Evolutionary conservation across 2,329 filamentous ascomycete species (phyloP), one percentile per base, ranked within the genome.

Genomic region (Chaetomium olivaceum): DNA sequence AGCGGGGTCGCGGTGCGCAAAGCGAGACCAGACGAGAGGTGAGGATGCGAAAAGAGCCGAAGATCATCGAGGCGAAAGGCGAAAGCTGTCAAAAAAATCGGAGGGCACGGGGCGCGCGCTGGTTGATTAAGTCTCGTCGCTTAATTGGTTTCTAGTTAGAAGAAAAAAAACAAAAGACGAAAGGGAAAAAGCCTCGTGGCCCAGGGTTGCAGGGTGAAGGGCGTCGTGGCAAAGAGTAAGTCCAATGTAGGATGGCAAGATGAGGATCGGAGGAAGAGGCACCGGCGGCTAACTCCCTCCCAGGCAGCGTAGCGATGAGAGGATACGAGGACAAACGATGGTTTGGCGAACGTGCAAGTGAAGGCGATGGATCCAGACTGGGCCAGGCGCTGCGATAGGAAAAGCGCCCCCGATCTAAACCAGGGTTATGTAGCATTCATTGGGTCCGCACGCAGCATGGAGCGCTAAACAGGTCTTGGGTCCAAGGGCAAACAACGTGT

Each of bases 261-360:
- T 21, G 51, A 61, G 58, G 33, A 58, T 54, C 52, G 63, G 63
- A 65, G 58, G 63, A 61, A 61, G 63, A 54, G 58, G 63, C 58
- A 48, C 63, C 63, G 63, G 63, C 58, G 46, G 31, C n/a, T 51
- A 58, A 43, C 25, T 58, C 16, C 39, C 16, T 2, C 19, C 9
- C 33, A 29, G 9, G 11, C 33, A 2, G 8, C 9, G 33, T 36
- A 52, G 52, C 29, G 63, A 58, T 54, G 52, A 25, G 39, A 61
- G 51, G 57, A 61, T 54, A 62, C 58, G 63, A 65, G 62, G 39
- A 46, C 31, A 29, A 29, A 43, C 27, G 50, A 36, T 64, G 50
- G 56, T 55, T 60, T 64, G 57, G 62, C 27, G 33, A 46, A 46
- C 31, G 36, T 60, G 56, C 48, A 54, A 29, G 29, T 51, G 50